Evolutionary conservation across 78 protist genomes (phyloP), one percentile per base, ranked within the genome.

Genomic region (Trichosphaerium sp.): DNA sequence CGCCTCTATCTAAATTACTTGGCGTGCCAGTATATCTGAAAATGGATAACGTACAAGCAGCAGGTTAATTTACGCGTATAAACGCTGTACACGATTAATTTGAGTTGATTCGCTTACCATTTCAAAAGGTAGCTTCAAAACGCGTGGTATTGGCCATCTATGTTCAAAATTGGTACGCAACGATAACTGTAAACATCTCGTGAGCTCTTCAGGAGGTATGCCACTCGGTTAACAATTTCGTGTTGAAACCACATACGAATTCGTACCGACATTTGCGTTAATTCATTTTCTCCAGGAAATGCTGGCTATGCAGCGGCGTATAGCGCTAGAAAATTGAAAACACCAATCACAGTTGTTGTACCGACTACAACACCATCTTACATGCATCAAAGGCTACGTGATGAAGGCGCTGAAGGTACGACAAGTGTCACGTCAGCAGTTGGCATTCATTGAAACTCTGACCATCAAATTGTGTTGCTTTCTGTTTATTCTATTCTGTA

Each of bases 321-420:
- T 49, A 71, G 67, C 21, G 85, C 77, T 4, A 40, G 75, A 18
- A 39, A 18, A 39, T 59, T 79, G 21, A 74, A 69, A 12, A 60
- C 73, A 29, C 61, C 60, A 32, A 65, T 78, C 12, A 54, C 74
- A 0, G 75, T 79, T 26, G 75, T 79, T 29, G 61, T 79, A 23
- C 85, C 85, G 62, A 54, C 2, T 34, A 69, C 80, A 0, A 79
- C 75, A 15, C 69, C 73, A 58, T 31, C 42, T 4, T 65, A 65
- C 37, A 75, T 73, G 8, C 38, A 48, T 11, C 68, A 79, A 38
- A 73, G 66, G 35, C 71, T 79, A 10, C 35, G 43, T 32, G 85
- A 59, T 31, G 69, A 79, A 11, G 80, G 80, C 14, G 85, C 85
- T 2, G 63, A 75, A n/a, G n/a, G n/a, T n/a, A n/a, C n/a, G n/a